Evolutionary conservation across 139 green algal genomes (phyloP), one percentile per base, ranked within the genome.

Genomic region (Chlamydomonas incerta): DNA sequence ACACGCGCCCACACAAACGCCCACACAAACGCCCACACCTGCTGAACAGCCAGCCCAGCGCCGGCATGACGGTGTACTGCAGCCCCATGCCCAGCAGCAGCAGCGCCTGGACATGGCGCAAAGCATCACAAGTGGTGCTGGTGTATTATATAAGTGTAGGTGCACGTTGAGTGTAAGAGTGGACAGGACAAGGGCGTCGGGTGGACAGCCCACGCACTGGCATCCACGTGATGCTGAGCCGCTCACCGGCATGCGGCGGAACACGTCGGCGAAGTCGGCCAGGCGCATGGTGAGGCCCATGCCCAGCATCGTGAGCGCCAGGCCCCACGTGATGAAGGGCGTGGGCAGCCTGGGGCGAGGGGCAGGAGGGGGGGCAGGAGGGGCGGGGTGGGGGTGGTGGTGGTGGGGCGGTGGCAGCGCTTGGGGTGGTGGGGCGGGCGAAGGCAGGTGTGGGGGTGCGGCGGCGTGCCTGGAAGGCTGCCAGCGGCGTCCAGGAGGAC

Each of bases 31-130:
- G 6, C n/a, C 33, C 35, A 71, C 93, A 83, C 37, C 90, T 72
- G 20, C 85, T 89, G n/a, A 95, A 80, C 0, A 84, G 17, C 35
- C 93, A 93, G 8, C 94, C 95, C 74, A 96, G 75, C 0, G 80
- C 23, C 10, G 95, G 95, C 93, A 97, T 97, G 70, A 97, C 86
- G 35, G 90, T 96, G 85, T 97, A 98, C 81, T 98, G 93, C 65
- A 95, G 87, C 17, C 50, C 69, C 35, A 92, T 81, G 28, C 94
- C 94, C 41, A 94, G 87, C 29, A 89, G 65, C 68, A 97, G 89
- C 47, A 91, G 88, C 60, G 52, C n/a, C n/a, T n/a, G n/a, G n/a
- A n/a, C n/a, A n/a, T n/a, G n/a, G n/a, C n/a, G n/a, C n/a, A n/a
- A n/a, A n/a, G n/a, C n/a, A n/a, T n/a, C n/a, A n/a, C n/a, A n/a